These are phyloP conservation scores for Annulohypoxylon nitens DNA, from an alignment of 495 filamentous ascomycete species.

Conservation along the genomic window DNA sequence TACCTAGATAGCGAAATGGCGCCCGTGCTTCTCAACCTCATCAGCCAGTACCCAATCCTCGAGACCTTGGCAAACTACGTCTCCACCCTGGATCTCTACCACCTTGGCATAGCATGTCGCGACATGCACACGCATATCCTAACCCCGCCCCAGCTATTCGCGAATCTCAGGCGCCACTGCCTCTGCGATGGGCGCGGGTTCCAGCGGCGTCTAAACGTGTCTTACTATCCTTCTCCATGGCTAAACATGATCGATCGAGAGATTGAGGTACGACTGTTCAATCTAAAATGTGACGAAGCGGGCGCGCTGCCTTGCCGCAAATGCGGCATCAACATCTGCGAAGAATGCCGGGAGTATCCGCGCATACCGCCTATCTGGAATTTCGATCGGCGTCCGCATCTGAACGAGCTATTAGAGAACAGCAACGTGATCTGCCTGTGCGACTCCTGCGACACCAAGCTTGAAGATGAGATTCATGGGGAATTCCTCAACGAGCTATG, in stretches of 20 bases:
- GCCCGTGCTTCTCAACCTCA: conserved; percentile 1
- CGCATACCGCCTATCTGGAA: neutral
- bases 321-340: conserved; percentile 44
- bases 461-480: conserved; percentile 32
- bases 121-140: conserved; percentile 4
- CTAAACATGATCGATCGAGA: conserved; percentile 6
- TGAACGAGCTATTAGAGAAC: neutral
- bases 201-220: neutral
- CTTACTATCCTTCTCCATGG: neutral
- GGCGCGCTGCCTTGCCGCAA: conserved; percentile 41
- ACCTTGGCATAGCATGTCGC: conserved; percentile 10
- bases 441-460: conserved; percentile 27
- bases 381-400: conserved; percentile 4
- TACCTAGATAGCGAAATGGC: conserved; percentile 4
- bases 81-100: conserved; percentile 16
- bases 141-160: neutral
- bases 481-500: conserved; percentile 39
- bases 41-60: conserved; percentile 19
- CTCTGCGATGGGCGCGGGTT: conserved; percentile 24
- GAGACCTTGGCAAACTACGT: conserved; percentile 12
- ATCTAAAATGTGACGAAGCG: conserved; percentile 30
- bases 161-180: neutral
- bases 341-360: conserved; percentile 22
- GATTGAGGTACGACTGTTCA: conserved; percentile 41
- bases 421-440: conserved; percentile 35